A percentile compares a stretch with the other conserved stretches of the same genome.
These are phyloP conservation scores for Primulina tabacum DNA, from an alignment of 257 asterid species.

Conservation along the genomic window DNA sequence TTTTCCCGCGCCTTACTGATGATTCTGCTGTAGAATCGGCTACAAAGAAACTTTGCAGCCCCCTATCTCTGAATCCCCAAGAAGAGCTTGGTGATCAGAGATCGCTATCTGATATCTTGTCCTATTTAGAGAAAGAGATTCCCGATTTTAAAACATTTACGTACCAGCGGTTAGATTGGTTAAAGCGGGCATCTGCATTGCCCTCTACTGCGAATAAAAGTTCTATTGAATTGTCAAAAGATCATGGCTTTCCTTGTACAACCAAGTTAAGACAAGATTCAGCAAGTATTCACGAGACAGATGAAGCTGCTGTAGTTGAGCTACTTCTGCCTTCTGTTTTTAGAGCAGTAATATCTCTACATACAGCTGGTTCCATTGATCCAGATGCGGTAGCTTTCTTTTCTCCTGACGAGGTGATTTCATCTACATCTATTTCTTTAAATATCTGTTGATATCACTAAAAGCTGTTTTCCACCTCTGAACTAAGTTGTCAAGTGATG, in stretches of 20 bases:
- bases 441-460: constrained; percentile 17
- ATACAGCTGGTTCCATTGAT: constrained; percentile 80
- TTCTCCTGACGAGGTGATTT: constrained; percentile 86
- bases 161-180: constrained; percentile 81
- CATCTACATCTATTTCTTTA: constrained; percentile 13
- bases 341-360: constrained; percentile 79
- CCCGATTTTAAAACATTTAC: constrained; percentile 66
- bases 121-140: constrained; percentile 62
- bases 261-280: constrained; percentile 59
- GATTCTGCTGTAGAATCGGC: constrained; percentile 53
- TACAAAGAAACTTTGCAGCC: constrained; percentile 55
- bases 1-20: constrained; percentile 80
- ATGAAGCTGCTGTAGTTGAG: constrained; percentile 77
- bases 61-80: constrained; percentile 37
- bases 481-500: constrained; percentile 12
- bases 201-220: constrained; percentile 51
- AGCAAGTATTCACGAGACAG: constrained; percentile 43
- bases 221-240: constrained; percentile 49
- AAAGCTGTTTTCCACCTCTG: constrained; percentile 4
- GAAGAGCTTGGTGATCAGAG: constrained; percentile 54
- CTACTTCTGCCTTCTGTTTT: constrained; percentile 66
- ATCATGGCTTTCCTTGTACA: constrained; percentile 53
- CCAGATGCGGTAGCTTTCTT: constrained; percentile 89
- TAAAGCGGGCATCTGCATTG: constrained; percentile 68
- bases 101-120: constrained; percentile 60